Percentiles rank a stretch among this genome's conserved stretches.
phyloP scores from a whole-genome alignment of 768 basidiomycete species.

The Boletus vermiculosoides region DNA sequence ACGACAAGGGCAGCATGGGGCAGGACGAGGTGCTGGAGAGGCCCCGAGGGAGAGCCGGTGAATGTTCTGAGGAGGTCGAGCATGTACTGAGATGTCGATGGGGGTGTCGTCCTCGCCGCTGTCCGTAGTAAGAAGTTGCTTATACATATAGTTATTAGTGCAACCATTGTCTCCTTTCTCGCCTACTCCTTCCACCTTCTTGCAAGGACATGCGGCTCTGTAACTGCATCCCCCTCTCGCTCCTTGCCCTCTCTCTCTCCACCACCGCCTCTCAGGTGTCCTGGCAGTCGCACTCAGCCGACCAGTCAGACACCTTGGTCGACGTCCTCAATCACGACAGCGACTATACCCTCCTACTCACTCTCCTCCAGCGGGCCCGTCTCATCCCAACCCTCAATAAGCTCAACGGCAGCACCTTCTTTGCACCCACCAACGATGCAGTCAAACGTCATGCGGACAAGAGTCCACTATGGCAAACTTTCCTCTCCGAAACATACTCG shows the following conservation, averaged over 20 bases:
- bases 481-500: slow-evolving; percentile 29
- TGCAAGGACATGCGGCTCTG: slow-evolving; percentile 34
- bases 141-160: slow-evolving; percentile 2
- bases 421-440: slow-evolving; percentile 95
- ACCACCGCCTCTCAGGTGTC: slow-evolving; percentile 24
- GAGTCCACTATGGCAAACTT: slow-evolving; percentile 33
- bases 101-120: background rate
- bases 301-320: slow-evolving; percentile 60
- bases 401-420: slow-evolving; percentile 80
- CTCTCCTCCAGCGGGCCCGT: slow-evolving; percentile 76
- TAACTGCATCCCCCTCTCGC: slow-evolving; percentile 34
- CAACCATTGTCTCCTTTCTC: background rate
- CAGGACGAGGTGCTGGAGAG: slow-evolving; percentile 57
- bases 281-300: slow-evolving; percentile 21
- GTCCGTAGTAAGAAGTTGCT: slow-evolving; percentile 3
- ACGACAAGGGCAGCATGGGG: slow-evolving; percentile 59
- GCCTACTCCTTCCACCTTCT: background rate
- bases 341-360: slow-evolving; percentile 74
- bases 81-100: slow-evolving; percentile 31
- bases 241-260: slow-evolving; percentile 27
- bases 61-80: slow-evolving; percentile 47
- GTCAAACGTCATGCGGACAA: slow-evolving; percentile 49
- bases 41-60: slow-evolving; percentile 51
- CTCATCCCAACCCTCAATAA: slow-evolving; percentile 91
- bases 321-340: slow-evolving; percentile 73